Evolutionary conservation across 805 yeast genomes (phyloP), one percentile per base, ranked within the genome.

Genomic region (Wickerhamiella allomyrinae): DNA sequence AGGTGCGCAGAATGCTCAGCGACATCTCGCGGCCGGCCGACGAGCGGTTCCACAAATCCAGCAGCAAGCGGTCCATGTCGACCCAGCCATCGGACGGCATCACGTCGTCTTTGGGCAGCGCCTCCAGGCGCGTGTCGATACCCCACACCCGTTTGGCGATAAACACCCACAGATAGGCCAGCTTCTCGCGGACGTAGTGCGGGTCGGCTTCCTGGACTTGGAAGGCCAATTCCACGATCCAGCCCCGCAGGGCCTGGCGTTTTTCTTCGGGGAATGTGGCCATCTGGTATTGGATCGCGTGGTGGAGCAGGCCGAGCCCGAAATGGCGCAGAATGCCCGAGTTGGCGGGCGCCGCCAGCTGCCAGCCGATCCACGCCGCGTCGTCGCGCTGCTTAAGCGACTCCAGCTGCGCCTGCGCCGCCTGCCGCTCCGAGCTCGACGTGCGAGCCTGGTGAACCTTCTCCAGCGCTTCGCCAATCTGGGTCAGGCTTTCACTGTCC

Each of bases 121-220:
- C 29, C 8, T 41, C 34, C 2, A 20, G 43, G 10, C 38, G 37
- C 7, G 49, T 40, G 43, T 54, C 57, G 8, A 73, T 67, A 14
- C 96, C 95, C 98, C 98, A 91, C 23, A 77, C 70, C 44, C 94
- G 70, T 56, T 91, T 91, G 9, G 95, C 94, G 7, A 91, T 67
- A 34, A 82, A 79, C 0, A 83, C 95, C 96, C 97, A 87, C 20
- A 91, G 62, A 49, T 74, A 79, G 11, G 96, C 94, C 33, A 87
- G 56, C 60, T 91, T 91, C 57, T 87, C 97, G 55, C 79, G 83
- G 43, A 91, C 68, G 54, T 79, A 93, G 58, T 85, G 89, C 6
- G 97, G 95, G 57, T 89, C 96, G 20, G 62, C 59, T n/a, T 63
- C 62, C 5, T 67, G 55, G 1, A 79, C 72, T 39, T 74, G 71